Evolutionary conservation across 495 filamentous ascomycete genomes (phyloP).

Genomic region (Hypoxylon trugodes): DNA sequence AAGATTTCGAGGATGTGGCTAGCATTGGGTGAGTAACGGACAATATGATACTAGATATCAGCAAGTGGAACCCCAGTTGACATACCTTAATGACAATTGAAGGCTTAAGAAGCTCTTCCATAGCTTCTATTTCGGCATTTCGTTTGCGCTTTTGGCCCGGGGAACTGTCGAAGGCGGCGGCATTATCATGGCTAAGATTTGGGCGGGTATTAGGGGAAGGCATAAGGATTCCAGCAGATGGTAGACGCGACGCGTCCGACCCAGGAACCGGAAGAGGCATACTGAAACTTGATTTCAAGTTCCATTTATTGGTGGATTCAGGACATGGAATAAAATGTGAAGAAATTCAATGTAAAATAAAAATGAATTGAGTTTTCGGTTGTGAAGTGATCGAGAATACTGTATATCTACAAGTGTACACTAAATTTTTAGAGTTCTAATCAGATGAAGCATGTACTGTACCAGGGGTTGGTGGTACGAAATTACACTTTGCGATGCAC

Average conservation of each 20-base stretch:
- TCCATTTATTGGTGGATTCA: slow-evolving; percentile 34
- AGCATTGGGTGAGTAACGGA: slow-evolving; percentile 30
- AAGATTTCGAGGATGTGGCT: slow-evolving; percentile 67
- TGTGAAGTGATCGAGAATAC: too few species aligned
- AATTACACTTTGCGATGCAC: slow-evolving; percentile 5
- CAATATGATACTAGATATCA: not conserved
- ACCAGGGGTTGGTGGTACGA: not conserved
- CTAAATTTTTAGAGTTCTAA: not conserved
- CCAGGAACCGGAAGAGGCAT: slow-evolving; percentile 48
- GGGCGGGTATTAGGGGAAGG: slow-evolving; percentile 43
- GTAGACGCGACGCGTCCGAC: slow-evolving; percentile 51
- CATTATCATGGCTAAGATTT: slow-evolving; percentile 21
- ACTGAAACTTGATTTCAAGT: slow-evolving; percentile 5
- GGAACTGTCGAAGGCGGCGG: not conserved
- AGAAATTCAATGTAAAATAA: slow-evolving; percentile 33
- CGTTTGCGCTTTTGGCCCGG: slow-evolving; percentile 43
- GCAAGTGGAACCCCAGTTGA: not conserved
- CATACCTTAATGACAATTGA: slow-evolving; percentile 58
- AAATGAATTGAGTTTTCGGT: too few species aligned
- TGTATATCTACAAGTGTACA: too few species aligned
- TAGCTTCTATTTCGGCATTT: slow-evolving; percentile 41
- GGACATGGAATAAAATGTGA: slow-evolving; percentile 12
- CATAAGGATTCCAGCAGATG: slow-evolving; percentile 41
- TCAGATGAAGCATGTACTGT: not conserved
- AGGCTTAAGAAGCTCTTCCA: slow-evolving; percentile 59